Evolutionary conservation across 768 basidiomycete genomes (phyloP).

Genomic region (Collybia sordida): DNA sequence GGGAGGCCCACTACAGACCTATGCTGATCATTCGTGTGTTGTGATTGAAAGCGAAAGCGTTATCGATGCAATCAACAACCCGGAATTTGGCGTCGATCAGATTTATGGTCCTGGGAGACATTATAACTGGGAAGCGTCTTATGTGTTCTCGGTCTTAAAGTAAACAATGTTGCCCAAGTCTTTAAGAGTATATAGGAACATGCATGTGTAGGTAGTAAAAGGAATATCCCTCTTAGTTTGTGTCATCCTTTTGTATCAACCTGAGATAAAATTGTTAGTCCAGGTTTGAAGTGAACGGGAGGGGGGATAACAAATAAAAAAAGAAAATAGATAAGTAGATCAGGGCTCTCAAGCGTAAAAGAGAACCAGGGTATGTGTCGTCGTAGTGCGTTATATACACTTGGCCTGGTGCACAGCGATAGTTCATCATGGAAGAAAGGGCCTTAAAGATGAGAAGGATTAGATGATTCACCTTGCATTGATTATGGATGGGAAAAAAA

Average conservation of each 20-base stretch:
- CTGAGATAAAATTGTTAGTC: neutral
- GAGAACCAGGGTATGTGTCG: slow-evolving; percentile 46
- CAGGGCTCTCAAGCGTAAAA: slow-evolving; percentile 56
- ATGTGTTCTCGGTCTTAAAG: slow-evolving; percentile 31
- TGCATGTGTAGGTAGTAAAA: neutral
- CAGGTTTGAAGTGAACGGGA: neutral
- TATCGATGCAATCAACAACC: slow-evolving; percentile 51
- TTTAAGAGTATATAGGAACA: neutral
- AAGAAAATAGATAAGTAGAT: slow-evolving; percentile 14
- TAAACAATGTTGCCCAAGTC: neutral
- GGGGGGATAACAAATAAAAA: slow-evolving; percentile 2
- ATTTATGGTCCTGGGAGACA: slow-evolving; percentile 39
- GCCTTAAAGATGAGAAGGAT: slow-evolving; percentile 5
- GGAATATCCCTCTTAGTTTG: neutral
- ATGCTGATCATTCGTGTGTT: slow-evolving; percentile 39
- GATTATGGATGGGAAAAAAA: too few relatives aligned
- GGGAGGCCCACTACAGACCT: slow-evolving; percentile 33
- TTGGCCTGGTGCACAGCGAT: slow-evolving; percentile 64
- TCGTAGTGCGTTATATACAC: slow-evolving; percentile 37
- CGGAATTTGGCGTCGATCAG: slow-evolving; percentile 41
- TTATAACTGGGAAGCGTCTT: slow-evolving; percentile 39
- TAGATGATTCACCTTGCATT: too few relatives aligned
- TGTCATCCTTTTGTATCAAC: neutral
- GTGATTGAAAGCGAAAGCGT: slow-evolving; percentile 44
- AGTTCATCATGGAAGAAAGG: slow-evolving; percentile 35